Percentiles rank a stretch among this genome's conserved stretches.
These are phyloP conservation scores for Cercospora citrullina DNA, from an alignment of 2,329 filamentous ascomycete genomes.

Conservation along the genomic window DNA sequence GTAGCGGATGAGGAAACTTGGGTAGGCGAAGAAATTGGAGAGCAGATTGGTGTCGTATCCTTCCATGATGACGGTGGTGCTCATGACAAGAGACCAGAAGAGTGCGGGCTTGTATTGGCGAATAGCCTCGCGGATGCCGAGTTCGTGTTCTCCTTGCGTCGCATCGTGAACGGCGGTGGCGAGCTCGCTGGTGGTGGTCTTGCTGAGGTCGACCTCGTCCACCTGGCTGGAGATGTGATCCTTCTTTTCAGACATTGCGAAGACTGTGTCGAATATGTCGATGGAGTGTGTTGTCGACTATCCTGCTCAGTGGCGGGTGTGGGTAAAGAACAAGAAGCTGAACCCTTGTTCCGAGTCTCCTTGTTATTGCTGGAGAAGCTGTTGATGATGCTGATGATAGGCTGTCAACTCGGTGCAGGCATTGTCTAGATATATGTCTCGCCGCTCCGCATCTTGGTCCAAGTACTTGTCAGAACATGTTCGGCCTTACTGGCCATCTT, in stretches of 20 bases:
- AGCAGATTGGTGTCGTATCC: slow-evolving; percentile 54
- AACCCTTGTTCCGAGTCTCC: neutral
- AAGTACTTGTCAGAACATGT: neutral
- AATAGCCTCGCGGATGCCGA: slow-evolving; percentile 5
- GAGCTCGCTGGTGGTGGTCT: neutral
- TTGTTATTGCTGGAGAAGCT: neutral
- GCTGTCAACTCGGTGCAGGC: neutral
- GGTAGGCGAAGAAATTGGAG: slow-evolving; percentile 38
- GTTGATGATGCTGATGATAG: neutral
- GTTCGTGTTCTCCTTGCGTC: slow-evolving; percentile 2
- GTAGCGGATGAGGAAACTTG: slow-evolving; percentile 40
- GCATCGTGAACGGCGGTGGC: slow-evolving; percentile 1
- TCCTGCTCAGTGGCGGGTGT: neutral
- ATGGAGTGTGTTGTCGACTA: neutral
- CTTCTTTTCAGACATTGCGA: slow-evolving; percentile 1
- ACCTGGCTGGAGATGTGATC: neutral
- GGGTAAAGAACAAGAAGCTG: neutral
- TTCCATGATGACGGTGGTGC: slow-evolving; percentile 50
- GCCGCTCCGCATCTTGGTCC: neutral
- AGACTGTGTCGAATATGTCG: neutral
- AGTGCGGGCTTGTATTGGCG: slow-evolving; percentile 9
- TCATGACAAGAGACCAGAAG: slow-evolving; percentile 9
- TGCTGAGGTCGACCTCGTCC: neutral
- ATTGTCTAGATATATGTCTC: slow-evolving; percentile 1
- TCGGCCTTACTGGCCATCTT: neutral